phyloP scores from a whole-genome alignment of 2,329 filamentous ascomycete genomes.

The Didymella pomorum region DNA sequence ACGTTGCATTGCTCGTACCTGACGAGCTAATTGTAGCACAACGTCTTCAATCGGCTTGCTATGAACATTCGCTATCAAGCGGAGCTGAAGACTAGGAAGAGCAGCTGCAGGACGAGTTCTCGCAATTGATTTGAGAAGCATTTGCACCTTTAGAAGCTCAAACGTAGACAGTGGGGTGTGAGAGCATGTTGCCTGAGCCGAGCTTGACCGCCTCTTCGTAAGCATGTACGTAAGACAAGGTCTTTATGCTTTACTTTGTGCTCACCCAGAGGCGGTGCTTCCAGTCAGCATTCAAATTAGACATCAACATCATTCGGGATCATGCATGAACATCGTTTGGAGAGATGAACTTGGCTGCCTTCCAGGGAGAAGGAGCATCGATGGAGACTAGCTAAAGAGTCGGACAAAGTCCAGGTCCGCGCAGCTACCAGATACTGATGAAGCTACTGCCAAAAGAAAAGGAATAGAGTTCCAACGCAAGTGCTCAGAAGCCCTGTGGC shows the following conservation, averaged over 20 bases:
- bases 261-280: not conserved
- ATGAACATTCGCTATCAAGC: not conserved
- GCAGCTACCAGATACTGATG: constrained; percentile 26
- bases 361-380: constrained; percentile 23
- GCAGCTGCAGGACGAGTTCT: not conserved
- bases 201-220: constrained; percentile 21
- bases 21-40: constrained; percentile 13
- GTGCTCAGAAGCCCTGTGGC: constrained; percentile 39
- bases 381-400: constrained; percentile 29
- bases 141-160: not conserved
- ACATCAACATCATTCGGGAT: not conserved
- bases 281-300: not conserved
- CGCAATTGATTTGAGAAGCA: too few relatives aligned
- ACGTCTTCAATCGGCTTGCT: not conserved
- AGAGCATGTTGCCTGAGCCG: not conserved
- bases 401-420: constrained; percentile 23
- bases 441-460: constrained; percentile 23
- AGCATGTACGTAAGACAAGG: constrained; percentile 17
- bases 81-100: not conserved
- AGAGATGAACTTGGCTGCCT: constrained; percentile 35
- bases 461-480: constrained; percentile 13
- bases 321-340: not conserved
- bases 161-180: constrained; percentile 5
- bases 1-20: constrained; percentile 20
- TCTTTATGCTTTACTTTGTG: constrained; percentile 9